Evolutionary conservation across 2,329 filamentous ascomycete genomes (phyloP), one percentile per base, ranked within the genome.

Genomic region (Chalaropsis ovoidea): DNA sequence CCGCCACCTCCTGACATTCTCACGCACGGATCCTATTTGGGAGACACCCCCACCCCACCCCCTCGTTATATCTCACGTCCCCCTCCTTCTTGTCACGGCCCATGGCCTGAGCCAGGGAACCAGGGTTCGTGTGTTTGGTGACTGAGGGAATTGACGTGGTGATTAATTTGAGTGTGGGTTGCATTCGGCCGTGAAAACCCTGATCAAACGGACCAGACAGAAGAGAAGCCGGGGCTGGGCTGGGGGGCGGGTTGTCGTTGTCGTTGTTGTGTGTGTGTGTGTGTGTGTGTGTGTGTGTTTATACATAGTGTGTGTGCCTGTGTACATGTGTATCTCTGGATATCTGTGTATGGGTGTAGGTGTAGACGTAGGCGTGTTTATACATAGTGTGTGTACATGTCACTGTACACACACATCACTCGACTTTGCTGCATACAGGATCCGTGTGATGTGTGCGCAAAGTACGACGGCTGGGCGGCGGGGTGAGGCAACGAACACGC

Each of bases 151-250:
- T 56, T 56, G 52, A 56, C 52, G 52, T 62, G 61, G 42, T 62
- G 61, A 62, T 47, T 24, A 62, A 56, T 56, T 56, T n/a, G 27
- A 56, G 24, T 35, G 61, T 31, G 61, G 22, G 61, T 62, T 27
- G 24, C 61, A 62, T 62, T 62, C 61, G 61, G 61, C 61, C 61
- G 42, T 62, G 41, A 62, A 62, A 49, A 35, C 61, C 43, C 42
- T 62, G 19, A 31, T 31, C 19, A 35, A 49, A 47, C 61, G 61
- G 42, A 62, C 61, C 47, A 62, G 19, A 17, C 35, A 62, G 19
- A 17, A 35, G 7, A 17, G 22, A 27, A 31, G 27, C 52, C 17
- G 17, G 27, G 52, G 24, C 3, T 56, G 13, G 13, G 27, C 15
- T 35, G 11, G 15, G 24, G 17, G 24, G 47, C 45, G 22, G 45